These are phyloP conservation scores for Lasiodiplodia theobromae DNA, from an alignment of 2,329 filamentous ascomycete genomes.

Conservation along the genomic window DNA sequence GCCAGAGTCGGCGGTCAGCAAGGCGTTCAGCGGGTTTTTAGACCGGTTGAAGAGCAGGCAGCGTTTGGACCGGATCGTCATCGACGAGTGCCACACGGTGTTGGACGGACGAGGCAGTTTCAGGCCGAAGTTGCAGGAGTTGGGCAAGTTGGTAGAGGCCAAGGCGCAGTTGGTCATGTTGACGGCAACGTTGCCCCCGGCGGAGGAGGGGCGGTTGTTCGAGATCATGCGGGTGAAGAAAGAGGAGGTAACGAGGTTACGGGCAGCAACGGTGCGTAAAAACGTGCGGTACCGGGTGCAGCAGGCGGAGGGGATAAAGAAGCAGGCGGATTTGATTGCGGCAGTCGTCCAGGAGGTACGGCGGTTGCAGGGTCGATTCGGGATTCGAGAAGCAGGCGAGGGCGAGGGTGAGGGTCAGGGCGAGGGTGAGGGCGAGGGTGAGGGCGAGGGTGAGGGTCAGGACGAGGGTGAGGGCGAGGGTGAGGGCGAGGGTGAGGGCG, in stretches of 20 bases:
- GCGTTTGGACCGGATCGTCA: slow-evolving; percentile 30
- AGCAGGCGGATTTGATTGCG: background rate
- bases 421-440: too few relatives aligned
- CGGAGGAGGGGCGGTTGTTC: slow-evolving; percentile 19
- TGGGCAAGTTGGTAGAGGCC: slow-evolving; percentile 22
- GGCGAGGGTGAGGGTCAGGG: too few relatives aligned
- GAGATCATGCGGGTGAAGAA: background rate
- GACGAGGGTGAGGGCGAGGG: background rate
- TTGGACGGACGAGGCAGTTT: slow-evolving; percentile 23
- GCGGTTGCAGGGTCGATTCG: background rate
- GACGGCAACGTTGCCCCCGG: slow-evolving; percentile 30
- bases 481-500: too few relatives aligned
- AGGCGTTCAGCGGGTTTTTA: slow-evolving; percentile 31
- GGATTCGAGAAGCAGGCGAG: background rate
- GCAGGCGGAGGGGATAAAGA: background rate
- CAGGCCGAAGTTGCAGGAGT: slow-evolving; percentile 5
- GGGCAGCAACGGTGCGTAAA: background rate
- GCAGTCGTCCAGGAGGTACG: background rate
- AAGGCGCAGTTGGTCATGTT: slow-evolving; percentile 29
- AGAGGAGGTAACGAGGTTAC: background rate
- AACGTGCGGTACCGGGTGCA: background rate
- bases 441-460: background rate
- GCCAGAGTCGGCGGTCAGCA: slow-evolving; percentile 31
- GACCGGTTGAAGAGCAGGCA: slow-evolving; percentile 15
- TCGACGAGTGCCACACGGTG: slow-evolving; percentile 29